Evolutionary conservation across 2,329 filamentous ascomycete genomes (phyloP).

Genomic region (Polychaeton citri): DNA sequence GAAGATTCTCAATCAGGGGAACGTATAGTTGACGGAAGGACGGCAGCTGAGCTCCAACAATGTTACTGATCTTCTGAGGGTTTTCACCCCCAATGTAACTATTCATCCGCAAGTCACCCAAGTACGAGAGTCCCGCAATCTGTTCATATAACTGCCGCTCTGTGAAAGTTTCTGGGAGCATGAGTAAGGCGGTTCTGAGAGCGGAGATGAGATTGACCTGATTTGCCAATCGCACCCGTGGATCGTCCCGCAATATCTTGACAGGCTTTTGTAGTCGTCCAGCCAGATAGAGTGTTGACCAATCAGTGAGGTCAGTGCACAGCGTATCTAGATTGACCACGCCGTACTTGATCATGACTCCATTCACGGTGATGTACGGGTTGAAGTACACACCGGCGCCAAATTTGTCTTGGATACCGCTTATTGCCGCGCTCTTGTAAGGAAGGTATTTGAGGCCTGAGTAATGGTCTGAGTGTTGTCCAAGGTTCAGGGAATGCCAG

Average conservation of each 20-base stretch:
- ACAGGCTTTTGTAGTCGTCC: slow-evolving; percentile 93
- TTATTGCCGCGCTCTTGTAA: slow-evolving; percentile 67
- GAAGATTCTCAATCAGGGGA: slow-evolving; percentile 76
- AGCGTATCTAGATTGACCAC: slow-evolving; percentile 90
- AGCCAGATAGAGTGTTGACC: slow-evolving; percentile 93
- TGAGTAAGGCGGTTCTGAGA: slow-evolving; percentile 72
- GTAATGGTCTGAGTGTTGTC: slow-evolving; percentile 83
- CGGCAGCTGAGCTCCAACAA: slow-evolving; percentile 78
- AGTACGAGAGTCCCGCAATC: slow-evolving; percentile 84
- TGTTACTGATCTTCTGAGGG: slow-evolving; percentile 83
- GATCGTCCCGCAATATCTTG: slow-evolving; percentile 91
- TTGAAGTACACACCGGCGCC: slow-evolving; percentile 98
- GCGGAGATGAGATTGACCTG: slow-evolving; percentile 92
- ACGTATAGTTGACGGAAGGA: slow-evolving; percentile 88
- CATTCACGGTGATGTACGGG: slow-evolving; percentile 86
- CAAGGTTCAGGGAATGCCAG: slow-evolving; percentile 89
- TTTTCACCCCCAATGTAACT: slow-evolving; percentile 64
- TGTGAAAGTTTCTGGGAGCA: slow-evolving; percentile 72
- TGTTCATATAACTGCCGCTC: slow-evolving; percentile 81
- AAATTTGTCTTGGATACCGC: slow-evolving; percentile 70
- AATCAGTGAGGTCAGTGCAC: slow-evolving; percentile 71
- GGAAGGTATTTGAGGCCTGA: slow-evolving; percentile 63
- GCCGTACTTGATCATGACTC: slow-evolving; percentile 93
- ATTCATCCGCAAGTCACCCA: slow-evolving; percentile 92
- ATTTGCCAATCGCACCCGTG: slow-evolving; percentile 81